A percentile compares a stretch with the other conserved stretches of the same genome.
phyloP scores from a whole-genome alignment of 345 rosid genomes.

The Salix koriyanagi region DNA sequence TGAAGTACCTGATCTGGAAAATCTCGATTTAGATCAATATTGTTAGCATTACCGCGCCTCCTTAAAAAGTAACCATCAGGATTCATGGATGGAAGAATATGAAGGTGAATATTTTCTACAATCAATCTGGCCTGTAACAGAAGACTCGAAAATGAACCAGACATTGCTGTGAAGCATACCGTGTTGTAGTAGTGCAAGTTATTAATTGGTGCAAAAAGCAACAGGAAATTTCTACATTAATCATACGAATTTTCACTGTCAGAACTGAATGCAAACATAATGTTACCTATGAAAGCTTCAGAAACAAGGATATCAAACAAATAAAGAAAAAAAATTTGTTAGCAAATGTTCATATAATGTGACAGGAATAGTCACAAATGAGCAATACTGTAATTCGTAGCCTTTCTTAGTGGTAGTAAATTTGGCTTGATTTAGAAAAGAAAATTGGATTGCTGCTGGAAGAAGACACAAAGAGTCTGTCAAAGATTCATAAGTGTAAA shows the following conservation, averaged over 20 bases:
- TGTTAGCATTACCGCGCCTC: slow-evolving; percentile 76
- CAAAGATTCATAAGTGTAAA: neutral
- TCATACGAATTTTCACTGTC: neutral
- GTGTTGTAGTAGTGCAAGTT: neutral
- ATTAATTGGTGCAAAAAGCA: neutral
- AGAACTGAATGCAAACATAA: neutral
- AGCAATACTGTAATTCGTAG: neutral
- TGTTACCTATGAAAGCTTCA: neutral
- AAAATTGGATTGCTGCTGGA: neutral
- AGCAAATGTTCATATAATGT: neutral
- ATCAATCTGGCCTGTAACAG: slow-evolving; percentile 59
- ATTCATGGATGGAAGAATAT: slow-evolving; percentile 87
- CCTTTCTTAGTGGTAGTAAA: neutral
- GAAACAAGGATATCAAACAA: neutral
- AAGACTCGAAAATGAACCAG: slow-evolving; percentile 2
- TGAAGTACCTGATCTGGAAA: slow-evolving; percentile 90
- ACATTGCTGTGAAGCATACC: neutral
- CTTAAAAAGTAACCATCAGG: slow-evolving; percentile 82
- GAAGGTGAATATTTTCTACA: slow-evolving; percentile 83
- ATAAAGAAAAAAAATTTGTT: neutral
- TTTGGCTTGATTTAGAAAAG: neutral
- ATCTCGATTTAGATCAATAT: slow-evolving; percentile 88
- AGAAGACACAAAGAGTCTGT: neutral
- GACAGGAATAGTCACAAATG: neutral
- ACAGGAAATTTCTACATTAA: neutral